Conservation (phyloP, 306 rosid species). For the Delonix regia region DNA sequence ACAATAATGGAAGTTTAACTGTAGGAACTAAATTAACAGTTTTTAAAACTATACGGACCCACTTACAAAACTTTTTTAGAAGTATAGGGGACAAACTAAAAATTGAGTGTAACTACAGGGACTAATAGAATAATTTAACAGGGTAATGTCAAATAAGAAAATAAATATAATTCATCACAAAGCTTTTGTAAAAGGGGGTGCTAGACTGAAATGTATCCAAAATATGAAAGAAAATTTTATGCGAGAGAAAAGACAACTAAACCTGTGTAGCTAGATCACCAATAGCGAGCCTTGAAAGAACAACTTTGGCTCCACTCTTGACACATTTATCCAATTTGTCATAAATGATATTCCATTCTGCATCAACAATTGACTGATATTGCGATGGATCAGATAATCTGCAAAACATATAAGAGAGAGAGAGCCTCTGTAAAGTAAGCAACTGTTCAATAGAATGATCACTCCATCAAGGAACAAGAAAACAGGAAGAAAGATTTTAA, state of each 20-base stretch:
- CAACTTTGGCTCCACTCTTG: slow-evolving; percentile 91
- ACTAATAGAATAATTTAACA: too few relatives aligned
- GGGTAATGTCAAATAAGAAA: neutral
- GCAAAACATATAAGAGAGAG: slow-evolving; percentile 32
- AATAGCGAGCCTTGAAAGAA: slow-evolving; percentile 96
- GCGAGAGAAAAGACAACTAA: neutral
- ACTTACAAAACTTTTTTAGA: too few relatives aligned
- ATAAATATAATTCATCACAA: slow-evolving; percentile 13
- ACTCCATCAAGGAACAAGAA: slow-evolving; percentile 4
- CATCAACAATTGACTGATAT: slow-evolving; percentile 98
- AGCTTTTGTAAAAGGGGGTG: neutral
- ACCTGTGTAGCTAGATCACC: slow-evolving; percentile 99
- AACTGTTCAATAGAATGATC: neutral
- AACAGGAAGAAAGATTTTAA: neutral
- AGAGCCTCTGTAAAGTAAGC: neutral
- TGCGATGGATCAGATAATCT: slow-evolving; percentile 96
- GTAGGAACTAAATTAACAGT: too few relatives aligned
- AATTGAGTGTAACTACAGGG: too few relatives aligned
- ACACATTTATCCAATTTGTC: slow-evolving; percentile 97
- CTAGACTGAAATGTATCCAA: slow-evolving; percentile 4
- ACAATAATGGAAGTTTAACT: too few relatives aligned
- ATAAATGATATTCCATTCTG: slow-evolving; percentile 98
- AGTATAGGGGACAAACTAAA: too few relatives aligned
- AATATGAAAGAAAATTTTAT: slow-evolving; percentile 12
- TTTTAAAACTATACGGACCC: too few relatives aligned